Percentiles rank a stretch among this genome's conserved stretches.
These are phyloP conservation scores for Gentiana dahurica DNA, from an alignment of 257 asterid species.

Conservation along the genomic window DNA sequence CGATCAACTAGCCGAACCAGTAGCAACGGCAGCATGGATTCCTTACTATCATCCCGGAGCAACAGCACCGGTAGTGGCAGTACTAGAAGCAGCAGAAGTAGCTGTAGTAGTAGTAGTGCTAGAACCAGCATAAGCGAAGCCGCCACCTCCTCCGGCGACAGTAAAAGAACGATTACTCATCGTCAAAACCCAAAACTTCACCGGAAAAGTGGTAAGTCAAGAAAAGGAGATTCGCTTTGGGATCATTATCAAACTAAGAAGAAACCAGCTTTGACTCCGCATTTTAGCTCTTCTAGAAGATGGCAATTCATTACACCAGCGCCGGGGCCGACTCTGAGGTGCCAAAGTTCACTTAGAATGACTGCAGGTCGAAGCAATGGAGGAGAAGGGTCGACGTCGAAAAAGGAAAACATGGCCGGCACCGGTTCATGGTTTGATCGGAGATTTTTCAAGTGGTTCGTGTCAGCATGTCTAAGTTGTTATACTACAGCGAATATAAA, in stretches of 20 bases:
- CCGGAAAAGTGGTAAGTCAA: background rate
- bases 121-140: constrained; percentile 3
- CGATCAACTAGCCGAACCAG: constrained; percentile 63
- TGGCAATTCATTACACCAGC: constrained; percentile 67
- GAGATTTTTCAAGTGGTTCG: constrained; percentile 36
- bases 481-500: constrained; percentile 29
- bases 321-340: constrained; percentile 44
- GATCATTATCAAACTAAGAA: background rate
- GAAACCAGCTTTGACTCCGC: constrained; percentile 15
- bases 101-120: constrained; percentile 49
- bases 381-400: constrained; percentile 16
- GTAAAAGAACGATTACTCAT: constrained; percentile 5
- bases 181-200: background rate
- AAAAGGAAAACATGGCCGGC: constrained; percentile 10
- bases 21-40: constrained; percentile 32
- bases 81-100: constrained; percentile 64
- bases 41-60: constrained; percentile 61
- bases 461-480: constrained; percentile 62
- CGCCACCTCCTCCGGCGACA: constrained; percentile 6
- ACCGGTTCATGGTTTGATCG: constrained; percentile 9
- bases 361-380: constrained; percentile 14
- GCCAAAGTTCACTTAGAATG: constrained; percentile 25
- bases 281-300: constrained; percentile 31
- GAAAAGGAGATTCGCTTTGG: too few species aligned
- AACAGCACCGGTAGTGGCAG: constrained; percentile 58